phyloP scores from a whole-genome alignment of 441 rosid genomes.

The Omphalea diandra region DNA sequence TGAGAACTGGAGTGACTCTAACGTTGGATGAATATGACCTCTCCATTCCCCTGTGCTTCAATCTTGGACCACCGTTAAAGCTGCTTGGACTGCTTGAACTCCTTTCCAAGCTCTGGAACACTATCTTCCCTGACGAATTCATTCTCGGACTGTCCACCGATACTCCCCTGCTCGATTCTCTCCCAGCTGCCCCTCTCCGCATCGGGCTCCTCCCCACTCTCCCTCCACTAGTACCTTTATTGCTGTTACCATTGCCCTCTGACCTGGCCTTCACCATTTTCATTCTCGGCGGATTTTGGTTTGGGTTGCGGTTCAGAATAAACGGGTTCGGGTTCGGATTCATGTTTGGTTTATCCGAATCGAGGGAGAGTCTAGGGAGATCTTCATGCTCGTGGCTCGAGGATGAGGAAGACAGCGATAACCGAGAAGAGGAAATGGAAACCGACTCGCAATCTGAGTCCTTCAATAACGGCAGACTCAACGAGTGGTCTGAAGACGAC shows the following conservation, averaged over 20 bases:
- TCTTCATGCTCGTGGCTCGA: conserved; percentile 87
- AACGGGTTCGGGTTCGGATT: conserved; percentile 39
- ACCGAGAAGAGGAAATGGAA: conserved; percentile 67
- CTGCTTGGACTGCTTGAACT: conserved; percentile 97
- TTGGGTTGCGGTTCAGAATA: conserved; percentile 29
- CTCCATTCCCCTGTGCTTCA: conserved; percentile 84
- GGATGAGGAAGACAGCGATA: conserved; percentile 82
- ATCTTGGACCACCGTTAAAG: conserved; percentile 81
- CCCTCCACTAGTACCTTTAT: conserved; percentile 15
- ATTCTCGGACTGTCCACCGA: conserved; percentile 89
- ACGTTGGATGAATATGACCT: conserved; percentile 89
- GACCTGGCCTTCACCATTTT: conserved; percentile 51
- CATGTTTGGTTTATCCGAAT: conserved; percentile 63
- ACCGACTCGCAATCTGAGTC: conserved; percentile 66
- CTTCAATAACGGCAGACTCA: conserved; percentile 63
- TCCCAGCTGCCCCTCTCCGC: conserved; percentile 27
- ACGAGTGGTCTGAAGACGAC: conserved; percentile 39
- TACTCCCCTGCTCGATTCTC: conserved; percentile 54
- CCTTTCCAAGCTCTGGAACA: conserved; percentile 81
- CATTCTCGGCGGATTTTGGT: conserved; percentile 61
- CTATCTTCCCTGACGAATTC: conserved; percentile 88
- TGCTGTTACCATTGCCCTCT: conserved; percentile 2
- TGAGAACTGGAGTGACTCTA: conserved; percentile 80
- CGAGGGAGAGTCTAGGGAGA: conserved; percentile 72
- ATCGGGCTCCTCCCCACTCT: conserved; percentile 64